Percentiles rank a stretch among this genome's conserved stretches.
phyloP scores from a whole-genome alignment of 306 rosid genomes.

The Abrus pulchellus region DNA sequence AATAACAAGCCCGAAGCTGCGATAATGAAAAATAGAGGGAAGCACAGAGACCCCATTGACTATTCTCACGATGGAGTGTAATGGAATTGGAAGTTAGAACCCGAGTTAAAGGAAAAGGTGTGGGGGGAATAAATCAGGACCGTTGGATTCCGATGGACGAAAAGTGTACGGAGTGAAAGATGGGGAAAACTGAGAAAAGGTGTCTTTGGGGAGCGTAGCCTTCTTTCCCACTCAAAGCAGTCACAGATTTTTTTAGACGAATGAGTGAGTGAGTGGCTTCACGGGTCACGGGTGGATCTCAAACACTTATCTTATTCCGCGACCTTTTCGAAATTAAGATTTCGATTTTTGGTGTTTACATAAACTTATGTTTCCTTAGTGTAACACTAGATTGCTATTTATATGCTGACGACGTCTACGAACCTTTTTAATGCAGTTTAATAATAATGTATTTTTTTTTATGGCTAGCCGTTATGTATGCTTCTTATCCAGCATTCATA shows the following conservation, averaged over 20 bases:
- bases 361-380: too few species aligned
- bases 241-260: slow-evolving; percentile 42
- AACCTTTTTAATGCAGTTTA: background rate
- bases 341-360: background rate
- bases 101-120: background rate
- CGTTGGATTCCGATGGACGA: slow-evolving; percentile 45
- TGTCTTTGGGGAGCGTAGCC: slow-evolving; percentile 1
- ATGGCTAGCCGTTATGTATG: slow-evolving; percentile 39
- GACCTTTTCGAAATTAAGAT: background rate
- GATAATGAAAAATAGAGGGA: slow-evolving; percentile 34
- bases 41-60: slow-evolving; percentile 51
- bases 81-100: background rate
- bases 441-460: background rate
- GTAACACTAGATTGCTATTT: slow-evolving; percentile 37
- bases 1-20: background rate
- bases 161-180: slow-evolving; percentile 3
- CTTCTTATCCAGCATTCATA: slow-evolving; percentile 22
- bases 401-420: slow-evolving; percentile 30
- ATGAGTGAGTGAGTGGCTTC: slow-evolving; percentile 52
- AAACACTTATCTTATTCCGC: slow-evolving; percentile 24
- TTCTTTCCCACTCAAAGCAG: slow-evolving; percentile 26
- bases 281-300: slow-evolving; percentile 49
- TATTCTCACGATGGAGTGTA: background rate
- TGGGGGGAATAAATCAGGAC: slow-evolving; percentile 42
- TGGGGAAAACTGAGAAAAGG: background rate